Conservation (phyloP, 495 filamentous ascomycete genomes). For the Trichoderma gamsii region DNA sequence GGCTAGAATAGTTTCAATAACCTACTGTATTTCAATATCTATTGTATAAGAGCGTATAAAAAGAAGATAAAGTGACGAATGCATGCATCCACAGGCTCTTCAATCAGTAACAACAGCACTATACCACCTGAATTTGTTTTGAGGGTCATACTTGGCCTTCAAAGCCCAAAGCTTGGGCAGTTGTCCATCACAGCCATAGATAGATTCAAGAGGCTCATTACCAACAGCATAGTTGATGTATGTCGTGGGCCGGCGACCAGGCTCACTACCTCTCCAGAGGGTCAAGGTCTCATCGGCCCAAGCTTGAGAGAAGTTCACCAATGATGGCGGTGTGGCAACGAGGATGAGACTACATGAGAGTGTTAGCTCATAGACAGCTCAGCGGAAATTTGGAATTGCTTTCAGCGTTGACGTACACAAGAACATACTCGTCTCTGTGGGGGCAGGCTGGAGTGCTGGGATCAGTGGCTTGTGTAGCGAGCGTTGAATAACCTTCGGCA, state of each 20-base stretch:
- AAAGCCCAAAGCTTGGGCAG: constrained; percentile 35
- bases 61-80: neutral
- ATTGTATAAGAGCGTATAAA: no score
- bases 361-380: neutral
- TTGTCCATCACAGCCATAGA: constrained; percentile 52
- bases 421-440: constrained; percentile 24
- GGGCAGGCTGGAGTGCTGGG: constrained; percentile 33
- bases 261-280: constrained; percentile 19
- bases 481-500: constrained; percentile 37
- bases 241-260: constrained; percentile 13
- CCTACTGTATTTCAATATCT: no score
- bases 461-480: constrained; percentile 26
- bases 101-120: constrained; percentile 31
- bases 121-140: constrained; percentile 48
- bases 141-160: constrained; percentile 54
- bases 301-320: neutral
- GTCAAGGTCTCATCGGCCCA: neutral
- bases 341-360: neutral
- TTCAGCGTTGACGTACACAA: neutral
- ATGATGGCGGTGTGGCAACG: neutral
- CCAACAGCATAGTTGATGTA: constrained; percentile 61
- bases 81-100: neutral
- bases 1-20: no score
- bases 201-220: constrained; percentile 37
- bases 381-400: no score